Evolutionary conservation across 83 land plant genomes (phyloP), one percentile per base, ranked within the genome.

Genomic region (Isoetes engelmannii): DNA sequence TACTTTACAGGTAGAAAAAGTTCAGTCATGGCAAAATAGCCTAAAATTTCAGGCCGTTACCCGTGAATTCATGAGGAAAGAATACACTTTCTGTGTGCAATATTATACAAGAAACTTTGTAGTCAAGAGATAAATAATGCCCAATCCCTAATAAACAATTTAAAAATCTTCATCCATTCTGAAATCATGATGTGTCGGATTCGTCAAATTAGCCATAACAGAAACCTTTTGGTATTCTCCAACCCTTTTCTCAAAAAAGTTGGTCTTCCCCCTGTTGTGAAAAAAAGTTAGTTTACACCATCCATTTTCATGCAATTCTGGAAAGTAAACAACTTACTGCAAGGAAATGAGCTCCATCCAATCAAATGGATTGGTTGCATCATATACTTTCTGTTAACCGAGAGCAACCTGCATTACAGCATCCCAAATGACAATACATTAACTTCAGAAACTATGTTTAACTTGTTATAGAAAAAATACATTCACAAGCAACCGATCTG

Each of bases 161-260:
- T 63, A 91, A 76, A 91, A 91, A 64, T 88, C 96, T 74, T 91
- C 96, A 57, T 88, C 89, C 68, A 86, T 17, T 48, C 75, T 84
- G 78, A 91, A 91, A 6, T 82, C 88, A 67, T 70, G 83, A 53
- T 77, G 73, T n/a, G 72, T 72, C n/a, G 63, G 64, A 3, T 69
- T 75, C 5, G 73, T 58, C 43, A 86, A 46, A 48, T 81, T 86
- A 4, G 87, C 74, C 96, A 91, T 91, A 0, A 91, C 87, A 4
- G 90, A 91, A 4, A 89, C 92, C 73, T 88, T 90, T 79, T 87
- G 96, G 61, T 90, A 90, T 7, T 90, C 92, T 5, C 92, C 96
- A 49, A 90, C 92, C 67, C 96, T 84, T 63, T 77, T 86, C 80
- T 88, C 96, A 64, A 91, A 91, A 69, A 88, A 86, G 66, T 85